A percentile compares a stretch with the other conserved stretches of the same genome.
phyloP scores from a whole-genome alignment of 1,284 basidiomycete genomes.

The Ustanciosporium gigantosporum region DNA sequence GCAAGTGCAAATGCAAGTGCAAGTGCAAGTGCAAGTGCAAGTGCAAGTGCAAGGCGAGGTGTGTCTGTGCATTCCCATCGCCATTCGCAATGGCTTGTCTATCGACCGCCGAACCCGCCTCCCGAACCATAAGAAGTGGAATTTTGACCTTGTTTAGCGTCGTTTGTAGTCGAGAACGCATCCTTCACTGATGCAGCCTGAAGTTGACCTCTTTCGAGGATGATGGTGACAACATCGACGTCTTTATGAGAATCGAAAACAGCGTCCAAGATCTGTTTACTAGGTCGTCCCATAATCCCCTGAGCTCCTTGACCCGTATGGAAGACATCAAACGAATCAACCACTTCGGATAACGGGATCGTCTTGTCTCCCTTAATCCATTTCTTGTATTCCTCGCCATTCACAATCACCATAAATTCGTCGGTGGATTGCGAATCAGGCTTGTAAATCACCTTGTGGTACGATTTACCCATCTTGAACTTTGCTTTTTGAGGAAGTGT shows the following conservation, averaged over 20 bases:
- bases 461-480: too few relatives aligned
- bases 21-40: too few relatives aligned
- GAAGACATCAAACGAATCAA: conserved; percentile 62
- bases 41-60: too few relatives aligned
- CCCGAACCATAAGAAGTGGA: conserved; percentile 21
- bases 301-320: conserved; percentile 61
- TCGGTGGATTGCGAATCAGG: conserved; percentile 61
- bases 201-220: conserved; percentile 59
- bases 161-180: conserved; percentile 51
- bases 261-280: conserved; percentile 61
- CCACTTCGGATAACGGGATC: conserved; percentile 62
- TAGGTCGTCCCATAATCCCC: conserved; percentile 61
- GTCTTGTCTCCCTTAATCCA: conserved; percentile 61
- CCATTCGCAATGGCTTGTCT: too few relatives aligned
- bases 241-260: conserved; percentile 60
- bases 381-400: conserved; percentile 58
- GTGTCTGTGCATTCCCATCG: too few relatives aligned
- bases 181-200: conserved; percentile 44
- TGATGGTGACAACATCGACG: conserved; percentile 54
- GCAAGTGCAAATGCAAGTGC: too few relatives aligned
- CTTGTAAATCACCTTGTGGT: conserved; percentile 58
- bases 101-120: conserved; percentile 43
- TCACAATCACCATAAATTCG: conserved; percentile 61
- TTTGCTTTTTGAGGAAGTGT: too few relatives aligned
- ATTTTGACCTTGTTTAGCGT: conserved; percentile 37